Conservation (phyloP, 2,329 filamentous ascomycete species). For the Bipolaris oryzae region DNA sequence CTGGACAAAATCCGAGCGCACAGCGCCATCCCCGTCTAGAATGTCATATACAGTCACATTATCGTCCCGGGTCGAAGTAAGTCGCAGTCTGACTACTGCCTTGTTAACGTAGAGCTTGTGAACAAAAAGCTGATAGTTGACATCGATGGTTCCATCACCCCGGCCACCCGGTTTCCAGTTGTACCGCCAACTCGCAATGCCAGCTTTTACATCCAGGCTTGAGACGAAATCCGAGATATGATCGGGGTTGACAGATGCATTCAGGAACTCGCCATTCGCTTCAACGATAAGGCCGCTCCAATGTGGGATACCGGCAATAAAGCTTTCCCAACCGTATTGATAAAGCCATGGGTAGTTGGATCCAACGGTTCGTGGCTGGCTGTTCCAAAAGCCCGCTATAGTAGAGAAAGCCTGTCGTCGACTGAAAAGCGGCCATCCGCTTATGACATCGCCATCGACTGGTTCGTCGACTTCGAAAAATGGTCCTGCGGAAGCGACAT, state of each 20-base stretch:
- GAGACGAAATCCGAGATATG: slow-evolving; percentile 67
- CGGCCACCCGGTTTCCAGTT: slow-evolving; percentile 64
- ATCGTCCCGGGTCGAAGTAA: slow-evolving; percentile 60
- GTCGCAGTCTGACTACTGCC: slow-evolving; percentile 64
- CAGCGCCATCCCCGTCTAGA: slow-evolving; percentile 71
- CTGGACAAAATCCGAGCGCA: slow-evolving; percentile 64
- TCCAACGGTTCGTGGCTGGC: slow-evolving; percentile 62
- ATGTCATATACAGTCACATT: slow-evolving; percentile 69
- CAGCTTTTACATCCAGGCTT: slow-evolving; percentile 67
- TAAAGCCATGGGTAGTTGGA: slow-evolving; percentile 72
- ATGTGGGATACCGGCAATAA: slow-evolving; percentile 74
- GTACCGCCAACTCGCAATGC: slow-evolving; percentile 68
- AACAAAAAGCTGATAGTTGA: slow-evolving; percentile 70
- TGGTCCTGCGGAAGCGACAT: slow-evolving; percentile 66
- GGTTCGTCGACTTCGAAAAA: slow-evolving; percentile 64
- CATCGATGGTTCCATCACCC: slow-evolving; percentile 57
- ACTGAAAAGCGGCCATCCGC: slow-evolving; percentile 71
- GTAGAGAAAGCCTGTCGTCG: slow-evolving; percentile 69
- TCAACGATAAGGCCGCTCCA: slow-evolving; percentile 67
- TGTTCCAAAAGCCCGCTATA: slow-evolving; percentile 70
- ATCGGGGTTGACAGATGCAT: slow-evolving; percentile 64
- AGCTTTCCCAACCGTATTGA: slow-evolving; percentile 72
- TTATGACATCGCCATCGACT: slow-evolving; percentile 60
- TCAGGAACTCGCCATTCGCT: slow-evolving; percentile 60
- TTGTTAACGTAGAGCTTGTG: slow-evolving; percentile 68